phyloP scores from a whole-genome alignment of 495 filamentous ascomycete species.

The Penicillium verhagenii region DNA sequence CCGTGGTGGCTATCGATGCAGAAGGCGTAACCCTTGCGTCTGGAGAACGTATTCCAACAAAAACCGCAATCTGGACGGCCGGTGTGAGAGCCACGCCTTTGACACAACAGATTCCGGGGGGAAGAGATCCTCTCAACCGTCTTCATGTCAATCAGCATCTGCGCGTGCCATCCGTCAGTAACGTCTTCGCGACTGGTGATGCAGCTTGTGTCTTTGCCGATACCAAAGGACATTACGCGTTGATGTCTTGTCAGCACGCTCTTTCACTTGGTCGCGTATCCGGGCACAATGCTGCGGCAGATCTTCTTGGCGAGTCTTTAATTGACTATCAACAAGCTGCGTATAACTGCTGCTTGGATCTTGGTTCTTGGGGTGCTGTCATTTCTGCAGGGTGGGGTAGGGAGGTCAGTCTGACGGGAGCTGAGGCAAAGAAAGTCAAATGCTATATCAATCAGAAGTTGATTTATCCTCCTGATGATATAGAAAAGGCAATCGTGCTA shows the following conservation, averaged over 20 bases:
- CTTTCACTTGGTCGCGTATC: conserved; percentile 26
- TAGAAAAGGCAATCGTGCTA: conserved; percentile 12
- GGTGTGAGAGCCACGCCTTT: conserved; percentile 19
- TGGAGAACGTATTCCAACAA: conserved; percentile 20
- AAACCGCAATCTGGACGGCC: conserved; percentile 23
- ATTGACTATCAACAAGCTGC: conserved; percentile 8
- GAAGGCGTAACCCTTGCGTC: conserved; percentile 16
- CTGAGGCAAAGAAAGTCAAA: conserved; percentile 12
- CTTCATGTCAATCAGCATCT: conserved; percentile 16
- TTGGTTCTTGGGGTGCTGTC: conserved; percentile 10
- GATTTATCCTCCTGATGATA: conserved; percentile 14
- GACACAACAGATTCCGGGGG: conserved; percentile 18
- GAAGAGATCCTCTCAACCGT: conserved; percentile 12
- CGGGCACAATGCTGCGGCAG: conserved; percentile 32
- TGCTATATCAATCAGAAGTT: conserved; percentile 14
- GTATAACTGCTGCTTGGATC: conserved; percentile 13
- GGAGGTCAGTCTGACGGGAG: conserved; percentile 7
- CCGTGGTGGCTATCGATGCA: conserved; percentile 10
- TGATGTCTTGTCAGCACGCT: conserved; percentile 38
- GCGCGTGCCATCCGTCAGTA: conserved; percentile 7
- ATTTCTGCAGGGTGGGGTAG: conserved; percentile 9
- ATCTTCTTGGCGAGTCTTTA: conserved; percentile 12
- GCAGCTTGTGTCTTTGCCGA: conserved; percentile 16
- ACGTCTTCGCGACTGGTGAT: conserved; percentile 21
- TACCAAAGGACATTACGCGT: conserved; percentile 9